phyloP scores from a whole-genome alignment of 495 filamentous ascomycete genomes.

The Venustampulla echinocandica region DNA sequence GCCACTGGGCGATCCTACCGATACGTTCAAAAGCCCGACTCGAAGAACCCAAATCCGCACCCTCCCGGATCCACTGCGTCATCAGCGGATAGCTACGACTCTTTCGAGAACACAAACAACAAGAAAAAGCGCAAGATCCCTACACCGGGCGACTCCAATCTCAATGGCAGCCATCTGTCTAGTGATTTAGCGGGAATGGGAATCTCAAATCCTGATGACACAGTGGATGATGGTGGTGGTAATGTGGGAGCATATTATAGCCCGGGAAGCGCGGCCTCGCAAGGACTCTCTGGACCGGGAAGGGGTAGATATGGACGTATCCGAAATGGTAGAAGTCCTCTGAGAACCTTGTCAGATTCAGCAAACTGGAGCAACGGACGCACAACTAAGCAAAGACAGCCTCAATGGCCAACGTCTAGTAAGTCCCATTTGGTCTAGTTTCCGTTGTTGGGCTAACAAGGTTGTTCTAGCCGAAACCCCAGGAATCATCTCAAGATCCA shows the following conservation, averaged over 20 bases:
- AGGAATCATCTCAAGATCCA: constrained; percentile 68
- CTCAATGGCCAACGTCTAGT: constrained; percentile 35
- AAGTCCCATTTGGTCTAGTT: constrained; percentile 28
- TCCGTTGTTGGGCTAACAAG: too few species aligned
- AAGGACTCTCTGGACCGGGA: constrained; percentile 24
- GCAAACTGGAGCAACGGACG: constrained; percentile 42
- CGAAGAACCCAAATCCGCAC: constrained; percentile 35
- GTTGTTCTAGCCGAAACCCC: constrained; percentile 36
- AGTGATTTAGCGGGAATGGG: constrained; percentile 54
- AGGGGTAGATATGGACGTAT: constrained; percentile 67
- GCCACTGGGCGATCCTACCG: constrained; percentile 22
- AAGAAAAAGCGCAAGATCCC: constrained; percentile 99
- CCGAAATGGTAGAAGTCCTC: constrained; percentile 55
- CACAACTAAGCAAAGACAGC: constrained; percentile 33
- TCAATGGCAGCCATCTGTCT: constrained; percentile 44
- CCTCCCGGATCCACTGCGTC: constrained; percentile 41
- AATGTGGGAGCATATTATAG: constrained; percentile 54
- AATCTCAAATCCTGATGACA: constrained; percentile 38
- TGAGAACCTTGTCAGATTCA: constrained; percentile 45
- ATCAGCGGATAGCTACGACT: constrained; percentile 83
- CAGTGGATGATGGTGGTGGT: constrained; percentile 34
- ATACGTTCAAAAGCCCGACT: constrained; percentile 25
- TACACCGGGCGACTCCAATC: constrained; percentile 56
- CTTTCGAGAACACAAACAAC: constrained; percentile 97
- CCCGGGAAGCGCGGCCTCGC: constrained; percentile 41